Percentiles rank a stretch among this genome's conserved stretches.
Conservation (phyloP, 257 asterid genomes). For the Solanum paucissectum region DNA sequence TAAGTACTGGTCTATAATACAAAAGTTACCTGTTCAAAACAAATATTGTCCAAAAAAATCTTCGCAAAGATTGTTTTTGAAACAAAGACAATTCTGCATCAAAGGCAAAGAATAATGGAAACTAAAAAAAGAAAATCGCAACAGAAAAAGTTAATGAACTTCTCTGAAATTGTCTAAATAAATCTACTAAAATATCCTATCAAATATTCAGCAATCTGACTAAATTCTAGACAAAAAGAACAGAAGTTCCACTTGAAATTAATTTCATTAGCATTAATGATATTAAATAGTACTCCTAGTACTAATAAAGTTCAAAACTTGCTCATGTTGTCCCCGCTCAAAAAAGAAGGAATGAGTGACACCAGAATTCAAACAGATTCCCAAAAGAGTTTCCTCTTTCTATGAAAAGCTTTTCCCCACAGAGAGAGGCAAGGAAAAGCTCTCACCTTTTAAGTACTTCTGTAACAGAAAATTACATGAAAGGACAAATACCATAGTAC, state of each 20-base stretch:
- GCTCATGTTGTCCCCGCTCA: neutral
- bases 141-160: neutral
- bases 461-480: neutral
- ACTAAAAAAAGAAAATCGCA: neutral
- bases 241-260: neutral
- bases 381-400: neutral
- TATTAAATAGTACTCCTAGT: neutral
- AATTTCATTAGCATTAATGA: neutral
- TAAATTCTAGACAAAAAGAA: neutral
- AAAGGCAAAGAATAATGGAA: neutral
- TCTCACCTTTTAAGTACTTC: neutral
- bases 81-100: neutral
- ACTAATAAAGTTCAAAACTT: neutral
- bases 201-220: neutral
- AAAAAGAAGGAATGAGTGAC: neutral
- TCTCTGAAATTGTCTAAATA: neutral
- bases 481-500: neutral
- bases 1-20: neutral
- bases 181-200: neutral
- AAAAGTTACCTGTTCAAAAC: neutral
- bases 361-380: neutral
- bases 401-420: neutral
- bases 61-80: neutral
- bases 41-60: neutral
- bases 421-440: neutral